Conservation (phyloP, 1,284 basidiomycete genomes). For the Rhodotorula glutinis region DNA sequence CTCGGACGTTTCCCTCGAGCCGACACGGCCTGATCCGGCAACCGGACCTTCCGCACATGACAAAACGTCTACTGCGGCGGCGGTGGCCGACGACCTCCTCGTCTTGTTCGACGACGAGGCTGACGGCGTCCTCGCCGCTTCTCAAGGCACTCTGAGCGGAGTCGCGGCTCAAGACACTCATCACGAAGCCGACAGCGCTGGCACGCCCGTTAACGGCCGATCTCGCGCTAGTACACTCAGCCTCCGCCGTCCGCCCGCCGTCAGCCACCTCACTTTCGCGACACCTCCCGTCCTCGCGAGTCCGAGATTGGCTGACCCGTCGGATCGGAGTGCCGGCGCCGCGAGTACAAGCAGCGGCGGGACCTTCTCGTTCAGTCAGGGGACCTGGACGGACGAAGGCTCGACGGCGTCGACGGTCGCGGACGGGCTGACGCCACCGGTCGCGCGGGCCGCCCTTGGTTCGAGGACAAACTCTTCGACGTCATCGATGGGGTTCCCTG, state of each 20-base stretch:
- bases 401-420: too few relatives aligned
- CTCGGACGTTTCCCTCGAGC: conserved; percentile 4
- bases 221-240: too few relatives aligned
- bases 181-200: neutral
- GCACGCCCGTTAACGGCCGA: neutral
- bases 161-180: neutral
- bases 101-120: conserved; percentile 34
- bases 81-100: conserved; percentile 25
- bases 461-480: neutral
- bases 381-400: too few relatives aligned
- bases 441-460: neutral
- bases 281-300: neutral
- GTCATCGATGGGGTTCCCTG: too few relatives aligned
- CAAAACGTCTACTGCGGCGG: neutral
- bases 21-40: neutral
- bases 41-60: neutral
- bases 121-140: too few relatives aligned
- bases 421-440: too few relatives aligned
- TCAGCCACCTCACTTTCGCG: conserved; percentile 20
- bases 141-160: neutral
- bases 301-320: neutral
- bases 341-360: neutral
- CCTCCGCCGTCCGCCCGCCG: neutral
- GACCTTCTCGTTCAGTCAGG: too few relatives aligned
- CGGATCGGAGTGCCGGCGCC: neutral